Evolutionary conservation across 1,284 basidiomycete species (phyloP), one percentile per base, ranked within the genome.

Genomic region (Trametes sp.): DNA sequence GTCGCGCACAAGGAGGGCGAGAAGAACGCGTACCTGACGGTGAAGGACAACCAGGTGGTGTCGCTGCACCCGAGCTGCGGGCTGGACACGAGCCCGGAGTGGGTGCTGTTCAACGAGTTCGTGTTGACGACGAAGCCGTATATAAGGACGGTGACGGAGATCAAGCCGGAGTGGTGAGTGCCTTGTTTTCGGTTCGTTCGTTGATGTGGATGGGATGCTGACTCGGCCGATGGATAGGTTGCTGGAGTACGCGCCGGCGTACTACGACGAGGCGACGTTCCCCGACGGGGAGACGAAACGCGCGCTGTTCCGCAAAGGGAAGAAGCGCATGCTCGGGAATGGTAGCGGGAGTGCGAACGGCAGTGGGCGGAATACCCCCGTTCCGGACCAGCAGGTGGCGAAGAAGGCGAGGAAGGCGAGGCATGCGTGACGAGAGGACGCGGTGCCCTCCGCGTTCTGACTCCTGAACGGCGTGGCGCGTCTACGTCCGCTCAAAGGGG

Each of bases 101-200:
- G 96, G 94, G 95, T 98, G 16, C 78, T 98, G 44, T 99, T 98
- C 84, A 98, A 99, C 76, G 98, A 98, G 77, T 99, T 99, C 74
- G 95, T 98, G 29, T 81, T 98, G 65, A 99, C 97, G 14, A 95
- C 95, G 10, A 80, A 86, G 62, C 87, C 89, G 62, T 98, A 93
- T 72, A 96, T 99, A 72, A 89, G 97, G 42, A 98, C 94, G 0
- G 94, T 97, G 23, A 92, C 95, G 1, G 95, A 96, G 66, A 86
- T 98, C 59, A 84, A 87, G 72, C 86, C 92, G 1, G 96, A 98
- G 73, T 98, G 98, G 95, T 93, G 74, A 35, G 85, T 75, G 0
- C 24, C 11, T 45, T 68, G 24, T 45, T 31, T 41, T 42, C 46
- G 7, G 38, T 48, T 19, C 16, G 4, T 13, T 19, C 19, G 3